Conservation (phyloP, 352 stramenopile genomes). For the Phytopythium oedochilum region DNA sequence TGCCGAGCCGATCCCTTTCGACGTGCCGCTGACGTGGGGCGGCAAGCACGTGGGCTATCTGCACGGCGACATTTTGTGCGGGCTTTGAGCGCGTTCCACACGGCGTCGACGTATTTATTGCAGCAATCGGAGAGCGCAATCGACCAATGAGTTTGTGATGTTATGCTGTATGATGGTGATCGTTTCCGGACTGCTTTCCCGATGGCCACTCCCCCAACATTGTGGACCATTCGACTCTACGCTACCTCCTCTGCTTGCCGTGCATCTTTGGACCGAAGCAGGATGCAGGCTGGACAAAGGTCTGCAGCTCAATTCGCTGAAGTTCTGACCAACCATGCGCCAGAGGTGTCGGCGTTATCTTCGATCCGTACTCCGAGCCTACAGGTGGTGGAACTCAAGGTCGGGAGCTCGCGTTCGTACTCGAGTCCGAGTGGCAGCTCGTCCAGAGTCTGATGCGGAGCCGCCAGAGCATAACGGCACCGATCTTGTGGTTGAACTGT, state of each 20-base stretch:
- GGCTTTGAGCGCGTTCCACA: conserved; percentile 30
- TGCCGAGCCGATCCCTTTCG: conserved; percentile 51
- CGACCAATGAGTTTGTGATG: no score
- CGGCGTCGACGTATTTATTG: no score
- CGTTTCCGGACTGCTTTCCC: no score
- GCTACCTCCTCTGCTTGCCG: no score
- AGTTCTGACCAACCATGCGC: conserved; percentile 1
- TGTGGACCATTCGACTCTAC: no score
- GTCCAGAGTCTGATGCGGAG: conserved; percentile 14
- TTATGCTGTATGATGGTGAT: background rate
- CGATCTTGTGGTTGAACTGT: no score
- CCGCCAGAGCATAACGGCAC: conserved; percentile 15
- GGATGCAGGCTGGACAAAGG: no score
- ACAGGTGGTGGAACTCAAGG: no score
- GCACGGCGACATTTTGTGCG: conserved; percentile 40
- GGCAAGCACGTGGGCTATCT: conserved; percentile 61
- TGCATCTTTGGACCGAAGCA: no score
- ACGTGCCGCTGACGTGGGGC: conserved; percentile 66
- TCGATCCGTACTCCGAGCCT: no score
- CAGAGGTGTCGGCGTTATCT: conserved; percentile 7
- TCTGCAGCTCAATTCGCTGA: no score
- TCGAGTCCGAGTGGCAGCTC: conserved; percentile 15
- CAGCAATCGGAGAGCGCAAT: background rate
- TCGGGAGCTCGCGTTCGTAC: conserved; percentile 18
- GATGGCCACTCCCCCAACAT: no score